Evolutionary conservation across 148 eudicot species (phyloP).

Genomic region (Rhododendron vialii): DNA sequence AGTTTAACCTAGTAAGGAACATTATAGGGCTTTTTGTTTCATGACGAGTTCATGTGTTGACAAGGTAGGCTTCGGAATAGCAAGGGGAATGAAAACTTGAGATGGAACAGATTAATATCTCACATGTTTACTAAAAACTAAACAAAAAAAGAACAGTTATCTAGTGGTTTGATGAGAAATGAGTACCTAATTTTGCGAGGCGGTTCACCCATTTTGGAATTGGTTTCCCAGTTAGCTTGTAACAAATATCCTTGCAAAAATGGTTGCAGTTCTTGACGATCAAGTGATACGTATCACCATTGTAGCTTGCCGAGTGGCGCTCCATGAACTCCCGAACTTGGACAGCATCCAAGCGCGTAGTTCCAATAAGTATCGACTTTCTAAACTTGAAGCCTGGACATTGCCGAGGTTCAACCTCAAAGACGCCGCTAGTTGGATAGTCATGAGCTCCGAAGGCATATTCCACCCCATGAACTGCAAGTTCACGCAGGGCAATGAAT

Average conservation of each 20-base stretch:
- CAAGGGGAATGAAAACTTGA: not conserved
- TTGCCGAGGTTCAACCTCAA: conserved; percentile 90
- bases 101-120: not conserved
- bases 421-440: conserved; percentile 74
- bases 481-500: not conserved
- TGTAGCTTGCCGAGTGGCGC: conserved; percentile 62
- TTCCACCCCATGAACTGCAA: conserved; percentile 87
- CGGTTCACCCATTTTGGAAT: conserved; percentile 93
- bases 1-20: not conserved
- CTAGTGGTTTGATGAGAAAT: conserved; percentile 2
- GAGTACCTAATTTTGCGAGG: conserved; percentile 70
- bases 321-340: conserved; percentile 87
- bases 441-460: conserved; percentile 98
- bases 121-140: not conserved
- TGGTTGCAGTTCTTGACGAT: conserved; percentile 89
- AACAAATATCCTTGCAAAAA: conserved; percentile 79
- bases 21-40: not conserved
- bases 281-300: conserved; percentile 84
- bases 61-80: not conserved
- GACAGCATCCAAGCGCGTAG: conserved; percentile 54
- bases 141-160: not conserved
- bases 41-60: too few relatives aligned
- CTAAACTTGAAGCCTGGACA: conserved; percentile 92
- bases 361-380: conserved; percentile 71
- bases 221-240: conserved; percentile 66